These are phyloP conservation scores for Rhodotorula glutinis DNA, from an alignment of 1,284 basidiomycete genomes.

Conservation along the genomic window DNA sequence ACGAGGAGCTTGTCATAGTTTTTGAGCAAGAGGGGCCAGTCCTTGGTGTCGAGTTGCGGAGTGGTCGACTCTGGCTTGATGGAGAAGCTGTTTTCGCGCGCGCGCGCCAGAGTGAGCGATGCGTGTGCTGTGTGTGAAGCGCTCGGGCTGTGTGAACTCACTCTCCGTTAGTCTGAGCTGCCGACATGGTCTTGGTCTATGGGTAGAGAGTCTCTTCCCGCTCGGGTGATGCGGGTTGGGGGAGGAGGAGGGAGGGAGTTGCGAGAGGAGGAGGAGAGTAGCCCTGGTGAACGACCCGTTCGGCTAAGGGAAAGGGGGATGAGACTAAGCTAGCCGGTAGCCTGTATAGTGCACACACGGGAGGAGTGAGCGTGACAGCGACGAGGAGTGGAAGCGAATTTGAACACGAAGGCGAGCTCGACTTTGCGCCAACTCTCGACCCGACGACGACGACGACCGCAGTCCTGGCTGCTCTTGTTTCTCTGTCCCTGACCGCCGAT, in stretches of 20 bases:
- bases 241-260: neutral
- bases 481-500: neutral
- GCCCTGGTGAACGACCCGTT: neutral
- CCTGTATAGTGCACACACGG: no score
- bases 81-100: constrained; percentile 44
- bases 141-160: neutral
- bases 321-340: neutral
- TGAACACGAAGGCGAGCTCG: neutral
- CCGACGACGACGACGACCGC: neutral
- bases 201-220: constrained; percentile 13
- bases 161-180: constrained; percentile 24
- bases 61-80: constrained; percentile 51
- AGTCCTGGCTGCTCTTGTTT: neutral
- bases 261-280: neutral
- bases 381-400: neutral
- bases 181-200: constrained; percentile 30
- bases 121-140: no score
- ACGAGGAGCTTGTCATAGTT: constrained; percentile 82
- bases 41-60: constrained; percentile 69
- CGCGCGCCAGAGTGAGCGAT: neutral
- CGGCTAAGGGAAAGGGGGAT: neutral
- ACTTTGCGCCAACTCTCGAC: neutral
- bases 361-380: neutral
- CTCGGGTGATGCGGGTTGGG: constrained; percentile 9
- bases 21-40: constrained; percentile 97